phyloP scores from a whole-genome alignment of 192 early-diverging fungal genomes.

The Blastocladiella britannica region DNA sequence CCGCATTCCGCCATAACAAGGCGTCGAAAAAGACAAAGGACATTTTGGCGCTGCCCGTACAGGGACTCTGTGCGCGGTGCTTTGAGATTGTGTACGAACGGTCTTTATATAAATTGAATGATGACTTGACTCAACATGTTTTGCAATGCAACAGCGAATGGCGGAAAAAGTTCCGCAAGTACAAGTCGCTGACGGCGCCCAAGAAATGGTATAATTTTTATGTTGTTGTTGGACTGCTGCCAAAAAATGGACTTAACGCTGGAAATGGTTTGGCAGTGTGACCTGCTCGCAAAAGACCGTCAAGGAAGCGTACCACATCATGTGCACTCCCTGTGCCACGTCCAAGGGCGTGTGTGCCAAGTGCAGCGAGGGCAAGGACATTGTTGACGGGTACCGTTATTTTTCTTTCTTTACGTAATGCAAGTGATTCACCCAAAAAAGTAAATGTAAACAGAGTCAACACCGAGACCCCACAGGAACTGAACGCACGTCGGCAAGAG shows the following conservation, averaged over 20 bases:
- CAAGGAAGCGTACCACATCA: constrained; percentile 83
- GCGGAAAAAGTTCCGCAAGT: constrained; percentile 87
- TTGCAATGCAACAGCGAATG: constrained; percentile 34
- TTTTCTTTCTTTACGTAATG: background rate
- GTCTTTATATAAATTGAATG: background rate
- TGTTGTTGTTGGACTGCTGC: no score
- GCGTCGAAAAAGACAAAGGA: constrained; percentile 51
- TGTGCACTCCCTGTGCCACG: constrained; percentile 68
- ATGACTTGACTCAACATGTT: background rate
- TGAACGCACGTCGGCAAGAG: constrained; percentile 48
- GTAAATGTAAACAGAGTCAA: no score
- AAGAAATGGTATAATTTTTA: constrained; percentile 85
- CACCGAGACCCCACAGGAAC: constrained; percentile 40
- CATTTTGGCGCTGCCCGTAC: constrained; percentile 56
- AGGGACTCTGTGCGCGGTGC: constrained; percentile 39
- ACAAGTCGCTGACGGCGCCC: constrained; percentile 80
- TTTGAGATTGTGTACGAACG: constrained; percentile 12
- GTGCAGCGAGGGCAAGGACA: constrained; percentile 50
- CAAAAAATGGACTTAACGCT: no score
- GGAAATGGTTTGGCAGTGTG: constrained; percentile 56
- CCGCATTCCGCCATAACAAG: constrained; percentile 71
- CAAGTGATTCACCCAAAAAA: constrained; percentile 1
- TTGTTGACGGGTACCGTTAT: constrained; percentile 23
- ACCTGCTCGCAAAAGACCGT: constrained; percentile 61
- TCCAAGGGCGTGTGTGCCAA: constrained; percentile 77